Conservation (phyloP, 2,329 filamentous ascomycete species). For the Gaeumannomyces tritici region DNA sequence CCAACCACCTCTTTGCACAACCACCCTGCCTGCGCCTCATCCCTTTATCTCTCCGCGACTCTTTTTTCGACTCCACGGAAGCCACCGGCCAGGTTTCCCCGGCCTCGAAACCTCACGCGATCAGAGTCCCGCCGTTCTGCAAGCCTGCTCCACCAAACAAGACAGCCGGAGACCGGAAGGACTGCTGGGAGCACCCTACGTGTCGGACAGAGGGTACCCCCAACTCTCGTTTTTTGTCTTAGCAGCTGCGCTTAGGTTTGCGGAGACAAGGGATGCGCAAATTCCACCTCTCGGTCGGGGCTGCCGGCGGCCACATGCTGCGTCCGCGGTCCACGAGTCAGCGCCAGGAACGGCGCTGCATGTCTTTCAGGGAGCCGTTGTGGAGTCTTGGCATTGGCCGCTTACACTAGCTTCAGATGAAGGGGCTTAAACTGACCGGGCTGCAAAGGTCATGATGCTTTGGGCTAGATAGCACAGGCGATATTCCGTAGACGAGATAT, state of each 20-base stretch:
- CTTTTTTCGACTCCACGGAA: neutral
- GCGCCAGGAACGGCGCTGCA: neutral
- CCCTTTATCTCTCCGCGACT: neutral
- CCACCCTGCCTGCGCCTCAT: neutral
- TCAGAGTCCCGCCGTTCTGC: neutral
- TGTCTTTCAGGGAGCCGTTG: neutral
- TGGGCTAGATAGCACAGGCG: neutral
- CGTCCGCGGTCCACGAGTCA: neutral
- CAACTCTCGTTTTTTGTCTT: neutral
- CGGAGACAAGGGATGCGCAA: neutral
- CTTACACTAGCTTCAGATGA: neutral
- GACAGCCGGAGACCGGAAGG: neutral
- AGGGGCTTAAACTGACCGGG: too few species aligned
- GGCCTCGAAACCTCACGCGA: neutral
- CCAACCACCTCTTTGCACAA: neutral
- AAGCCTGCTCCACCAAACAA: neutral
- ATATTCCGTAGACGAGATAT: neutral
- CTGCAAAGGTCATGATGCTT: too few species aligned
- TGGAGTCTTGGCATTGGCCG: neutral
- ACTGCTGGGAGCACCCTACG: neutral
- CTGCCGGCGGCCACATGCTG: neutral
- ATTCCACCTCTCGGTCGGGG: neutral
- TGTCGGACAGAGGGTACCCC: neutral
- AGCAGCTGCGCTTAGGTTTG: neutral
- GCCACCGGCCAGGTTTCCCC: neutral